Conservation (phyloP, 179 eudicot genomes). For the Heliamphora ciliata region DNA sequence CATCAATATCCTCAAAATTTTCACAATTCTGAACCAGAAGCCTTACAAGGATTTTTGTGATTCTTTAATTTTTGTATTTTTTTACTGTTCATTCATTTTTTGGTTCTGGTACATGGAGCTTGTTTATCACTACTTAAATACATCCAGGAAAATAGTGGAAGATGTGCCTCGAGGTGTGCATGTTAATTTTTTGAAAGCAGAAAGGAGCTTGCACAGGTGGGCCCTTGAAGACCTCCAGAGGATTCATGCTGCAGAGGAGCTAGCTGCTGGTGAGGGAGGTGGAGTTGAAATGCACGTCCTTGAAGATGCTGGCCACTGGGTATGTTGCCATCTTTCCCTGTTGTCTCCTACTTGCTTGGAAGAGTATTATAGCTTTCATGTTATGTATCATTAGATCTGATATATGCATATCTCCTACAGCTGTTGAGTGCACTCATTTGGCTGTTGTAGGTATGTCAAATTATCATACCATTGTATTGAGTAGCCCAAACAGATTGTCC, state of each 20-base stretch:
- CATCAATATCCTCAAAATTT: neutral
- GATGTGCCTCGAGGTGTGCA: constrained; percentile 92
- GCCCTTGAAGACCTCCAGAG: constrained; percentile 82
- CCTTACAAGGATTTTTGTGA: neutral
- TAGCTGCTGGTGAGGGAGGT: constrained; percentile 73
- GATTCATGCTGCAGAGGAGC: constrained; percentile 87
- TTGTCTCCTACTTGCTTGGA: neutral
- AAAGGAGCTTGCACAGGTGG: constrained; percentile 93
- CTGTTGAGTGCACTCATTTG: neutral
- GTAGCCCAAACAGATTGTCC: neutral
- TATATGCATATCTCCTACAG: neutral
- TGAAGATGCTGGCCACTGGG: constrained; percentile 99
- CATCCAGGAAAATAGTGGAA: constrained; percentile 72
- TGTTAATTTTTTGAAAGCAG: constrained; percentile 86
- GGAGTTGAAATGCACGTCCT: constrained; percentile 97
- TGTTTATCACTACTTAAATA: constrained; percentile 6
- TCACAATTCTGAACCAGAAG: neutral
- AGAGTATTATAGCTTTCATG: neutral
- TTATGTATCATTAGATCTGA: neutral
- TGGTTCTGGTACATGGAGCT: constrained; percentile 1
- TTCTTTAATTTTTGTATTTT: neutral
- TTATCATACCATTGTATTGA: constrained; percentile 3
- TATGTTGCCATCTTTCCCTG: constrained; percentile 24
- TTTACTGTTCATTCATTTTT: neutral
- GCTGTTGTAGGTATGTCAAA: neutral